Percentiles rank a stretch among this genome's conserved stretches.
phyloP scores from a whole-genome alignment of 805 yeast genomes.

The Middelhovenomyces tepae region DNA sequence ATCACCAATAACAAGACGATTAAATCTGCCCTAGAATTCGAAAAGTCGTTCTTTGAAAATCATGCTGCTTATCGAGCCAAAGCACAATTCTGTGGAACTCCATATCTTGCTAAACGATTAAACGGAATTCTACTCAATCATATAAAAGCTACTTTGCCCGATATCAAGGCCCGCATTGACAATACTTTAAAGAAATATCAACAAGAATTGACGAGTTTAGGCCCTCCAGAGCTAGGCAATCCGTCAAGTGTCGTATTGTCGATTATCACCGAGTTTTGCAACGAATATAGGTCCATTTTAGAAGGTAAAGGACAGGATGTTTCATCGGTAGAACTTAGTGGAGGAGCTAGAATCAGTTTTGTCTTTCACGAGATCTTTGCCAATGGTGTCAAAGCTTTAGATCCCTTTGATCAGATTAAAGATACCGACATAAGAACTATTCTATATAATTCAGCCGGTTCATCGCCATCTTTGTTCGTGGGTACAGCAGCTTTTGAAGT shows the following conservation, averaged over 20 bases:
- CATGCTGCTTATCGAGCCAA: slow-evolving; percentile 86
- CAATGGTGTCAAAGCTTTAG: slow-evolving; percentile 84
- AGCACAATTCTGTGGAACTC: slow-evolving; percentile 95
- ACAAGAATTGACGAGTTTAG: slow-evolving; percentile 64
- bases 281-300: slow-evolving; percentile 82
- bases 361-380: slow-evolving; percentile 96
- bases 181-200: slow-evolving; percentile 77
- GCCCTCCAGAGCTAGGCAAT: slow-evolving; percentile 71
- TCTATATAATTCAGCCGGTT: slow-evolving; percentile 93
- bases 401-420: slow-evolving; percentile 93
- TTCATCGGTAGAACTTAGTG: slow-evolving; percentile 82
- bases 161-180: slow-evolving; percentile 85
- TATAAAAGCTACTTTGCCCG: slow-evolving; percentile 82
- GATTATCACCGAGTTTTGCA: slow-evolving; percentile 88
- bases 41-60: slow-evolving; percentile 69
- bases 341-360: slow-evolving; percentile 96
- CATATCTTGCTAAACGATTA: slow-evolving; percentile 86
- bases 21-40: slow-evolving; percentile 77
- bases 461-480: slow-evolving; percentile 91
- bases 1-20: slow-evolving; percentile 82
- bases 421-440: slow-evolving; percentile 95
- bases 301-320: slow-evolving; percentile 93
- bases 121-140: slow-evolving; percentile 86
- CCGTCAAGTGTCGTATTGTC: slow-evolving; percentile 85
- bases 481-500: slow-evolving; percentile 97